Evolutionary conservation across 768 basidiomycete species (phyloP), one percentile per base, ranked within the genome.

Genomic region (Sutorius australiensis): DNA sequence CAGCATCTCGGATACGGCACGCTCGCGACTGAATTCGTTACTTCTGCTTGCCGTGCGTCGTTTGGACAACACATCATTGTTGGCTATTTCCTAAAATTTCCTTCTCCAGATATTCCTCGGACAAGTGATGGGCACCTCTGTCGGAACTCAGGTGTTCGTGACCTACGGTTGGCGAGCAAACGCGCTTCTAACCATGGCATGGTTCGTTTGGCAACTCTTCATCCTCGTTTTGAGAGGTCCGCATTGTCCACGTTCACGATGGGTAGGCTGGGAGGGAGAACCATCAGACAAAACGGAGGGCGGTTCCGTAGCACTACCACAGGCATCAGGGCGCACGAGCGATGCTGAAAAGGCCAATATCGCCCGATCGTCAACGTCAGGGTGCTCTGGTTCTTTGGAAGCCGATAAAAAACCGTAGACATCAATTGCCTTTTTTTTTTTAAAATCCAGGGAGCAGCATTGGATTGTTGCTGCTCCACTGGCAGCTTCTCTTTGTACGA

Each of bases 91-190:
- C 24, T 24, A 24, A 24, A 24, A 24, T 24, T 24, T 24, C 24
- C 24, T 24, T 24, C 24, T 24, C 24, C 24, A 76, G 71, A 57
- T 87, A 30, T 89, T 90, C 67, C 76, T 88, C 21, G 91, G 91
- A 0, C 89, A 92, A 72, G 86, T 92, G 10, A 83, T 87, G 70
- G 91, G 91, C 16, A 91, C 89, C 0, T 77, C 86, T 0, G 84
- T 85, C 0, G 85, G 89, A 30, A 86, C 88, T 0, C 67, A 79
- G 33, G 78, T 92, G 2, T 93, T 89, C 69, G 76, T 85, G 28
- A 59, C 72, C 13, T 72, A 80, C 57, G 91, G 91, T 14, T 92
- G 88, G 88, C 75, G 81, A 33, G 76, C 86, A 0, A 77, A 77
- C 0, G 83, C 85, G 0, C 75, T 74, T 17, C 70, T 88, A 10